Evolutionary conservation across 176 grass and related monocot species (phyloP), one percentile per base, ranked within the genome.

Genomic region (Tillandsia fasciculata): DNA sequence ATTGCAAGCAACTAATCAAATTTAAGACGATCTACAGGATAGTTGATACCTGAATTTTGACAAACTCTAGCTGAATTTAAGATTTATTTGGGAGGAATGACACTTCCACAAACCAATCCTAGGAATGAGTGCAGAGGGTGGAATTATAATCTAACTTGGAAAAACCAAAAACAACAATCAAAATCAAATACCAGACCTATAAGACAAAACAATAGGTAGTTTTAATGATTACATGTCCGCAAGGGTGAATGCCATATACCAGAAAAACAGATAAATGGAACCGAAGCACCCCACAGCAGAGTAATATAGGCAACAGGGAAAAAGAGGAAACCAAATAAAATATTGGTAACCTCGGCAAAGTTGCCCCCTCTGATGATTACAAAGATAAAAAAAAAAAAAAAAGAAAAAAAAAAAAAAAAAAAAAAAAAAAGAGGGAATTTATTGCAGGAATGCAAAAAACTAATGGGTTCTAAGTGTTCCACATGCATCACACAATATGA

Each of bases 251-350:
- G 24, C 26, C 78, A 82, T 64, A 63, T 33, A 79, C 70, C 72
- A 23, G 12, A 12, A 23, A 51, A 51, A 18, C 15, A 71, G 65
- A 64, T 53, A 9, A 65, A 74, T 50, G 71, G 68, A 69, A 64
- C 14, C 8, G 10, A 18, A 8, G 54, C 72, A 74, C 52, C 69
- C 69, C 6, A 75, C 65, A 71, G 50, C 33, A 18, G 50, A 27
- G n/a, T 64, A 29, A 78, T 83, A 29, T 91, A 68, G 84, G 81
- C 88, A 91, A 87, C 84, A 85, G 88, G 88, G 84, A 87, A 87
- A 91, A 91, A 82, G 73, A 91, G 81, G 88, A 72, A 80, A 85
- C 79, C 82, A 79, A 84, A 85, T 1, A n/a, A 51, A 53, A 67
- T 57, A 10, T 84, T 82, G 84, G 81, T 75, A 68, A 82, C 84